Conservation (phyloP, 768 basidiomycete genomes). For the Tephrocybe sp. region DNA sequence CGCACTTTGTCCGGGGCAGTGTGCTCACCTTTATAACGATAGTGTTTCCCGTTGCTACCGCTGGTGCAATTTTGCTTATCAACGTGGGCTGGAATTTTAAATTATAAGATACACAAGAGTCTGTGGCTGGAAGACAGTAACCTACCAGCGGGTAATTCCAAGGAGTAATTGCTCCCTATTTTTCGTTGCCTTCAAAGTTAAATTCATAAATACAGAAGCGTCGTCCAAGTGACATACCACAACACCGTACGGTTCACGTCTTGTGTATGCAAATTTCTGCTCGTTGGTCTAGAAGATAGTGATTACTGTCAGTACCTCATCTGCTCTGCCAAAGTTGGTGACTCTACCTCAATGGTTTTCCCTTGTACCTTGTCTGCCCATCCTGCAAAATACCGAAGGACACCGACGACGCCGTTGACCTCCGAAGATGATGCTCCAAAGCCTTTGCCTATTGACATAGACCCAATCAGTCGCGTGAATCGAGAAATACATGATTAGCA, state of each 20-base stretch:
- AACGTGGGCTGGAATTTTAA: slow-evolving; percentile 20
- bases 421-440: slow-evolving; percentile 45
- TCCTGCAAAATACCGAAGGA: slow-evolving; percentile 76
- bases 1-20: too few relatives aligned
- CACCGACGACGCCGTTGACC: slow-evolving; percentile 44
- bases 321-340: not conserved
- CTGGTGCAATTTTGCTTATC: slow-evolving; percentile 28
- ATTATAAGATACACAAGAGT: too few relatives aligned
- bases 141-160: slow-evolving; percentile 49
- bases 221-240: slow-evolving; percentile 22
- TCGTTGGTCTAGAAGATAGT: slow-evolving; percentile 23
- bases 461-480: slow-evolving; percentile 29
- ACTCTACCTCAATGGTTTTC: slow-evolving; percentile 55
- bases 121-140: too few relatives aligned
- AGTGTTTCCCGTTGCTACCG: slow-evolving; percentile 48
- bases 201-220: not conserved
- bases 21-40: slow-evolving; percentile 49
- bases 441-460: slow-evolving; percentile 43
- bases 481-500: not conserved
- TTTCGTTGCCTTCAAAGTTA: slow-evolving; percentile 28
- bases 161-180: too few relatives aligned
- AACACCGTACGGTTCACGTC: slow-evolving; percentile 59
- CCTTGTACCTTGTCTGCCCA: slow-evolving; percentile 83
- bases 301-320: not conserved
- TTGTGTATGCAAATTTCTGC: slow-evolving; percentile 26